Evolutionary conservation across 2,329 filamentous ascomycete species (phyloP).

Genomic region (Elsinoe perseae): DNA sequence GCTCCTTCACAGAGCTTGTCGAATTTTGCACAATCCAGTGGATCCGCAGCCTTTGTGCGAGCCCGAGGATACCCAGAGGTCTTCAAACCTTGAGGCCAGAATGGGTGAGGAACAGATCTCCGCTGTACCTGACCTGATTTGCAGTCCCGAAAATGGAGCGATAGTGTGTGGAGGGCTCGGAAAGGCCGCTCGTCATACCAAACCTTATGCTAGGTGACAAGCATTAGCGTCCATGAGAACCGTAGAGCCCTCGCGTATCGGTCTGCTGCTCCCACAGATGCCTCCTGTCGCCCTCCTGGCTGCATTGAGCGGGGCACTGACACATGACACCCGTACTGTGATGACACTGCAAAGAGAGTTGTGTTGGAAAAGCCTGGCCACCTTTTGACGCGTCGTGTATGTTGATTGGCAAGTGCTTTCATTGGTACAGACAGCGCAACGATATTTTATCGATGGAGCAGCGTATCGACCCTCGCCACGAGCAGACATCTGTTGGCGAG

Average conservation of each 20-base stretch:
- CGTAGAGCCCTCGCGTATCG: background rate
- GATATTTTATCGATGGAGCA: no score
- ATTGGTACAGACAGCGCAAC: no score
- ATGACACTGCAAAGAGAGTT: no score
- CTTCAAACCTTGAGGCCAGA: background rate
- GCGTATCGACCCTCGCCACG: no score
- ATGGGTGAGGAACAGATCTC: background rate
- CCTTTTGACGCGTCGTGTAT: no score
- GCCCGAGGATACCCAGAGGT: background rate
- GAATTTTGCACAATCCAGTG: background rate
- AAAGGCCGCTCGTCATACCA: background rate
- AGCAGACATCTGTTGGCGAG: no score
- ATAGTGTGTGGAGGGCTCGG: background rate
- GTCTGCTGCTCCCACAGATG: background rate
- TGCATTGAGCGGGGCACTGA: no score
- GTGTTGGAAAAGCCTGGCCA: no score
- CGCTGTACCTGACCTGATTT: background rate
- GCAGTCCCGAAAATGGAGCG: background rate
- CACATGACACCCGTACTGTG: no score
- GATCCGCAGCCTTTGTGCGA: background rate
- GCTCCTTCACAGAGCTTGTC: conserved; percentile 1
- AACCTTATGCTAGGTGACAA: background rate
- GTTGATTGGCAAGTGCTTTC: no score
- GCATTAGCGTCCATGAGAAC: background rate
- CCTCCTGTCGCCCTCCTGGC: no score